Evolutionary conservation across 2,329 filamentous ascomycete genomes (phyloP), one percentile per base, ranked within the genome.

Genomic region (Thielaviopsis euricoi): DNA sequence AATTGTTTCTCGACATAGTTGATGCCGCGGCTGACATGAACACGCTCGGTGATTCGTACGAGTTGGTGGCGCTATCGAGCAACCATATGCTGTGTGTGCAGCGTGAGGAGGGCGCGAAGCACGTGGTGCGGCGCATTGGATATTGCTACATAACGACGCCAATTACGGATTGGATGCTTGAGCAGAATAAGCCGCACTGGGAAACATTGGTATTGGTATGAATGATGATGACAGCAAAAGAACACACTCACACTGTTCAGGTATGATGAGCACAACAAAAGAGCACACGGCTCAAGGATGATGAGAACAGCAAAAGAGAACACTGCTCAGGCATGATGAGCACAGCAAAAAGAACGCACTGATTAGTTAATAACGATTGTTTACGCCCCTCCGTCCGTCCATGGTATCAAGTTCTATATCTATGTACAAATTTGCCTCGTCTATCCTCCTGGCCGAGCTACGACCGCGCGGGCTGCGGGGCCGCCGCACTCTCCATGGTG

Each of bases 401-500:
- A 15, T 43, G 17, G 37, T n/a, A 43, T 43, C 37, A 43, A n/a
- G 37, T 10, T 33, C 29, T 43, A 43, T 43, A 43, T 43, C 9
- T 29, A n/a, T 17, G 23, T 54, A 33, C 48, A 52, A 23, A 23
- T 23, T 29, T n/a, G n/a, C n/a, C n/a, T n/a, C n/a, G n/a, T n/a
- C n/a, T n/a, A n/a, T n/a, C 52, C 29, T 15, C 48, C 19, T 26
- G 2, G 21, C 15, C 23, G 17, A 59, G 5, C 23, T 23, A 50
- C 21, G 48, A 51, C 25, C 54, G 29, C 9, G 52, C 55, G 2
- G 55, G 55, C 37, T 60, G 55, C 21, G 58, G 58, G 19, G 21
- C 25, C 22, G 52, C 52, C 7, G 55, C 58, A 52, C 62, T 62
- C 17, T 61, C 58, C 65, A 66, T 66, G 5, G 62, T 66, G 46